These are phyloP conservation scores for Alternaria burnsii DNA, from an alignment of 2,329 filamentous ascomycete genomes.

Conservation along the genomic window DNA sequence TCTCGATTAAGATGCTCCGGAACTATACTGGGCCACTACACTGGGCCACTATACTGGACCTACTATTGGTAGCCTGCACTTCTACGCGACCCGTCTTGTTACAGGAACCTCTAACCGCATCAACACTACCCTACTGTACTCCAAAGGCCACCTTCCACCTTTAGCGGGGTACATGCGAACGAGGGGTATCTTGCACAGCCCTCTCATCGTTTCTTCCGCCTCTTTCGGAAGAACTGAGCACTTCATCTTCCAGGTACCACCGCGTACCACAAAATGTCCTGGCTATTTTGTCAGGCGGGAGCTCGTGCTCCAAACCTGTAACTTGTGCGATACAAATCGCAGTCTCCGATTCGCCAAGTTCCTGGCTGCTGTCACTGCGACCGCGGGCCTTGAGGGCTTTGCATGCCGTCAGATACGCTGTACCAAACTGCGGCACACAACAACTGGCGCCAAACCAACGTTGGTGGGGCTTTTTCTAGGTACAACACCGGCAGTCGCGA, in stretches of 20 bases:
- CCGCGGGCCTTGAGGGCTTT: background rate
- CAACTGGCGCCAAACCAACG: background rate
- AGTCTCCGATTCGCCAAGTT: slow-evolving; percentile 7
- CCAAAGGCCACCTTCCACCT: slow-evolving; percentile 18
- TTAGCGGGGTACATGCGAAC: slow-evolving; percentile 14
- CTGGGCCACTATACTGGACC: slow-evolving; percentile 6
- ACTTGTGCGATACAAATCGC: slow-evolving; percentile 1
- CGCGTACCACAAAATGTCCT: background rate
- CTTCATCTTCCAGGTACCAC: slow-evolving; percentile 1
- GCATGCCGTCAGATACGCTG: slow-evolving; percentile 2
- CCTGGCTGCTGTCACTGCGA: slow-evolving; percentile 2
- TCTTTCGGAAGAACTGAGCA: background rate
- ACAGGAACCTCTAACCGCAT: slow-evolving; percentile 19
- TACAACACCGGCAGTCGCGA: slow-evolving; percentile 9
- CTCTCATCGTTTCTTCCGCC: background rate
- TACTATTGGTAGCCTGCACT: slow-evolving; percentile 1
- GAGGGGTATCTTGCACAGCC: slow-evolving; percentile 10
- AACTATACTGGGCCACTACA: slow-evolving; percentile 4
- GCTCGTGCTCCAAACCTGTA: slow-evolving; percentile 2
- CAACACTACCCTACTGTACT: slow-evolving; percentile 17
- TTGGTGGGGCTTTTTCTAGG: slow-evolving; percentile 6
- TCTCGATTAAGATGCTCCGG: slow-evolving; percentile 15
- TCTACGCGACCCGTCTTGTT: slow-evolving; percentile 14
- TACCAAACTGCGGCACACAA: background rate
- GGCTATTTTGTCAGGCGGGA: slow-evolving; percentile 1